Evolutionary conservation across 2,329 filamentous ascomycete genomes (phyloP), one percentile per base, ranked within the genome.

Genomic region (Aspergillus neoniger): DNA sequence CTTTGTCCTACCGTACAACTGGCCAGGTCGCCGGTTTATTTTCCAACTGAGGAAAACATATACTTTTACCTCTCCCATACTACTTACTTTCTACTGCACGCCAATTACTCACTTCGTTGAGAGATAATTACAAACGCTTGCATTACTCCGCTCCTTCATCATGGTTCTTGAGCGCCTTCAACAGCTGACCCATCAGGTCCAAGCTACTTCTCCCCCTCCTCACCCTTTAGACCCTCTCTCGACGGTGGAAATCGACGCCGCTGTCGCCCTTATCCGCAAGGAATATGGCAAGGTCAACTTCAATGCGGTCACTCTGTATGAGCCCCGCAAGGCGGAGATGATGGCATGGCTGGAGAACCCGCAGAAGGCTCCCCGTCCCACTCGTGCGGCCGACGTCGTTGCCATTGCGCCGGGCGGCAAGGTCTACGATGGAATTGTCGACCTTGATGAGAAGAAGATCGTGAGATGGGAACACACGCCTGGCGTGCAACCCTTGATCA

Each of bases 241-340:
- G 9, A 81, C 83, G 9, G 77, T 81, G 2, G 92, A 96, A 76
- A 96, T 96, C 67, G 87, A 90, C 68, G 78, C 83, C 19, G 87
- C 87, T 6, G 88, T 92, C 54, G 79, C 83, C 1, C 80, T 91
- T 32, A 82, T 96, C 65, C 87, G 86, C 63, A 86, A 88, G 68
- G 83, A 89, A 61, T 83, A 96, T 73, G 82, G 86, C 59, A 82
- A 88, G 52, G 83, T 96, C 61, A 87, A 88, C 76, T 96, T 93
- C 85, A 95, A 96, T 80, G 90, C 92, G 2, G 88, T 96, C 58
- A 90, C 91, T 2, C 81, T 96, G 28, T 88, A 88, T 69, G 92
- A 96, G 81, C 92, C 92, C 52, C 89, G 89, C 65, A 96, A 96
- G 82, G 86, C 84, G 49, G 87, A 92, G 69, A 92, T 96, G 91